Base-by-base conservation (phyloP, 345 rosid genomes). In the Pseudoturritis turrita region DNA sequence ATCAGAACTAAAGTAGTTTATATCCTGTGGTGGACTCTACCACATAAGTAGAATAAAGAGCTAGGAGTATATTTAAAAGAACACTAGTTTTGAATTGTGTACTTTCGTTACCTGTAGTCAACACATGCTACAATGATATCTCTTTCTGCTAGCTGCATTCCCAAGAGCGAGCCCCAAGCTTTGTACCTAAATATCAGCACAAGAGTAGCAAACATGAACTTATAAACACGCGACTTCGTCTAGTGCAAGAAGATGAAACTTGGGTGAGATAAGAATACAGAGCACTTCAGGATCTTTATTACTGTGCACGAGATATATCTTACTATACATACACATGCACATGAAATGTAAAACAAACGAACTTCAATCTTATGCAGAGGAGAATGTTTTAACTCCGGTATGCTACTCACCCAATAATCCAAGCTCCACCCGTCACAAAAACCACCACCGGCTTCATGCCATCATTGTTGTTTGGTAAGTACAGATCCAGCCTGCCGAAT, bases 361-460 rank as follows among this genome's bases (percentile, higher is more conserved):
- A 72, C 29, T 54, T 45, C 3, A 14, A 28, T 23, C 56, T 33
- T 31, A 41, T 56, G 45, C 66, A 40, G 26, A 56, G 19, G 15
- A 40, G 33, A 47, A 70, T 55, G 10, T 35, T 17, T 71, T 37
- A 70, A 64, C 56, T 50, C 56, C 21, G 18, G 28, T 46, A 58
- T 53, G 53, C 43, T 36, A 81, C 88, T 83, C 71, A 89, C 99
- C 99, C 96, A 51, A 95, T 91, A 45, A 95, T 91, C 98, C 98
- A 95, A 33, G 98, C 99, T 65, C 99, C 99, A 64, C 99, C 99
- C 2, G 98, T 95, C 68, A 95, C 89, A 74, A 95, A 91, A 52
- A 88, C 90, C 62, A 95, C 96, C 68, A 91, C 99, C 28, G 99
- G 99, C 84, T 89, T 91, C 71, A 74, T 77, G 12, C 86, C 88